phyloP scores from a whole-genome alignment of 176 grass and related monocot species.

The Oryza officinalis region DNA sequence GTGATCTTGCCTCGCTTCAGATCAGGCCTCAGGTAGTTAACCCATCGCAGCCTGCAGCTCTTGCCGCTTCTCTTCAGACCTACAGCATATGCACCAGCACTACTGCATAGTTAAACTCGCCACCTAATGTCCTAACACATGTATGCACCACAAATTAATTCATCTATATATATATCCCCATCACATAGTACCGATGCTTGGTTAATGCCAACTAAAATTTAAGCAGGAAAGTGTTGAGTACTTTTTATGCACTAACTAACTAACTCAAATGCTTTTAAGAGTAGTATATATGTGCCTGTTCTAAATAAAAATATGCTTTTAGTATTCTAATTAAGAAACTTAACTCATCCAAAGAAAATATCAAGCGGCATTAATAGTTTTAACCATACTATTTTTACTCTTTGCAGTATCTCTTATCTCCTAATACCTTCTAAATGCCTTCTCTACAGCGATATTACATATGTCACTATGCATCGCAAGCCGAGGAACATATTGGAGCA shows the following conservation, averaged over 20 bases:
- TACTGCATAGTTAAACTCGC: not conserved
- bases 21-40: conserved; percentile 89
- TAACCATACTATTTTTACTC: not conserved
- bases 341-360: not conserved
- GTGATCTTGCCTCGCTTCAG: conserved; percentile 84
- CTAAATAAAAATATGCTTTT: not conserved
- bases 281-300: not conserved
- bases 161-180: not conserved
- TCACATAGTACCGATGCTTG: not conserved
- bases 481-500: not conserved
- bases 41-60: conserved; percentile 89
- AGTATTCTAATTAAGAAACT: not conserved
- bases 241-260: conserved; percentile 16
- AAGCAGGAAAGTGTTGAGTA: not conserved
- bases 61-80: conserved; percentile 84
- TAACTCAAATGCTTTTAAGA: not conserved
- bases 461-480: not conserved
- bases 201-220: not conserved
- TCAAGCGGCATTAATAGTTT: not conserved
- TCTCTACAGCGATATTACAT: not conserved
- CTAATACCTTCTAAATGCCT: not conserved
- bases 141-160: not conserved
- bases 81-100: conserved; percentile 13
- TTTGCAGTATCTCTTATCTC: not conserved
- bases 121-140: not conserved